These are phyloP conservation scores for Paramecium biaurelia DNA, from an alignment of 73 alveolate genomes.

Conservation along the genomic window DNA sequence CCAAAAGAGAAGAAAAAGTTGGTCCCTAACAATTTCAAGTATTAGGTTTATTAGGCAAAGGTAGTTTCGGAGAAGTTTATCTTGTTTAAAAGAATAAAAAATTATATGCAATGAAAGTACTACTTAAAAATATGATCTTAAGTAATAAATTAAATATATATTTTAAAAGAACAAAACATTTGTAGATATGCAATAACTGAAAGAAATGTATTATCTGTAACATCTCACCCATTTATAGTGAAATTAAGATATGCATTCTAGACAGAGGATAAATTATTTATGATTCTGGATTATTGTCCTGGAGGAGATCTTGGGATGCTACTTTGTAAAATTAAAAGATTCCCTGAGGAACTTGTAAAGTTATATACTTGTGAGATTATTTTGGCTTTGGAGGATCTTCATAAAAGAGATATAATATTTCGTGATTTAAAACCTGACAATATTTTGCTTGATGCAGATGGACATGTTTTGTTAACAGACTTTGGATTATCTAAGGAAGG, in stretches of 20 bases:
- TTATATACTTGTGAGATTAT: conserved; percentile 84
- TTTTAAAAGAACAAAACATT: conserved; percentile 68
- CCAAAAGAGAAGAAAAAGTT: conserved; percentile 32
- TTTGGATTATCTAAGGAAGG: conserved; percentile 95
- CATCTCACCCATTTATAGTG: conserved; percentile 86
- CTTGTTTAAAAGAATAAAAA: conserved; percentile 74
- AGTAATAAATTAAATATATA: background rate
- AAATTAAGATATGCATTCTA: conserved; percentile 88
- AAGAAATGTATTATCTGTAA: conserved; percentile 85
- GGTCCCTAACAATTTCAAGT: conserved; percentile 33
- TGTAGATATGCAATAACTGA: conserved; percentile 94
- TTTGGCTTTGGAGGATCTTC: conserved; percentile 90
- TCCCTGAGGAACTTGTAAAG: conserved; percentile 87
- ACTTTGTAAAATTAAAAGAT: conserved; percentile 78
- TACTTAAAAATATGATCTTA: conserved; percentile 50
- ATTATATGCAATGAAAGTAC: conserved; percentile 68
- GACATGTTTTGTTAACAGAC: conserved; percentile 95
- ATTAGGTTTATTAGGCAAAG: conserved; percentile 78
- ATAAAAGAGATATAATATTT: conserved; percentile 83
- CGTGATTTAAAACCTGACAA: conserved; percentile 85
- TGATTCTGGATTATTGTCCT: conserved; percentile 88
- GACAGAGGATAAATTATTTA: conserved; percentile 83
- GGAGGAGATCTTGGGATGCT: conserved; percentile 93
- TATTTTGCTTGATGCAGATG: conserved; percentile 85
- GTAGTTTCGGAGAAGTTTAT: conserved; percentile 86